These are phyloP conservation scores for Handroanthus guayacan DNA, from an alignment of 257 asterid genomes.

Conservation along the genomic window DNA sequence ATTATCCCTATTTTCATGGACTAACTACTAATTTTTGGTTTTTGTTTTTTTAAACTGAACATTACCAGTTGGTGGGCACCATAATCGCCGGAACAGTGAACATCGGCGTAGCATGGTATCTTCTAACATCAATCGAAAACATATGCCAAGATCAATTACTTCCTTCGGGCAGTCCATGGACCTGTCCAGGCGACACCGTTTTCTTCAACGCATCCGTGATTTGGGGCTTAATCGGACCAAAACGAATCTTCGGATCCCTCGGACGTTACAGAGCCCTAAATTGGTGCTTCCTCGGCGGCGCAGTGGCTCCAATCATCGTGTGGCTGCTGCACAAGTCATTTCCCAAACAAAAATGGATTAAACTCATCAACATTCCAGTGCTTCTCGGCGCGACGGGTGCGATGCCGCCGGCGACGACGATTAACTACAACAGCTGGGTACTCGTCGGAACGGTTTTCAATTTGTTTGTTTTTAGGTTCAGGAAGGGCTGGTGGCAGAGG, in stretches of 20 bases:
- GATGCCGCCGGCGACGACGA: constrained; percentile 71
- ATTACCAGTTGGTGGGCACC: constrained; percentile 62
- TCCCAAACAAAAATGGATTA: constrained; percentile 65
- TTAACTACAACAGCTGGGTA: constrained; percentile 82
- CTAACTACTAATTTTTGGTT: too few species aligned
- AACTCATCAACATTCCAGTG: constrained; percentile 65
- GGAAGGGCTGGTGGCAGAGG: constrained; percentile 83
- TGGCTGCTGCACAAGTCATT: constrained; percentile 55
- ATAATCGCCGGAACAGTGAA: constrained; percentile 69
- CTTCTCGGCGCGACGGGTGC: constrained; percentile 58
- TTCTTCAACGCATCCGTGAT: constrained; percentile 82
- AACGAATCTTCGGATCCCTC: constrained; percentile 57
- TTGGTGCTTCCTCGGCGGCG: constrained; percentile 73
- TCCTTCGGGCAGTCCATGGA: constrained; percentile 74
- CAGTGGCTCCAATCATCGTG: constrained; percentile 53
- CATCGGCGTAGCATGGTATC: constrained; percentile 66
- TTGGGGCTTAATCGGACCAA: constrained; percentile 83
- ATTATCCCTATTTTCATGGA: too few species aligned
- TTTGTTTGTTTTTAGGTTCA: constrained; percentile 53
- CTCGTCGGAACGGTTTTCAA: constrained; percentile 59
- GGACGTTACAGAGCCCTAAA: constrained; percentile 67
- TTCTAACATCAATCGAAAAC: constrained; percentile 51
- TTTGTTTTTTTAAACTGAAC: too few species aligned
- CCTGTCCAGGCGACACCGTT: constrained; percentile 61
- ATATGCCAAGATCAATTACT: constrained; percentile 63